Evolutionary conservation across 1,139 yeast genomes (phyloP), one percentile per base, ranked within the genome.

Genomic region (Groenewaldozyma auringiensis): DNA sequence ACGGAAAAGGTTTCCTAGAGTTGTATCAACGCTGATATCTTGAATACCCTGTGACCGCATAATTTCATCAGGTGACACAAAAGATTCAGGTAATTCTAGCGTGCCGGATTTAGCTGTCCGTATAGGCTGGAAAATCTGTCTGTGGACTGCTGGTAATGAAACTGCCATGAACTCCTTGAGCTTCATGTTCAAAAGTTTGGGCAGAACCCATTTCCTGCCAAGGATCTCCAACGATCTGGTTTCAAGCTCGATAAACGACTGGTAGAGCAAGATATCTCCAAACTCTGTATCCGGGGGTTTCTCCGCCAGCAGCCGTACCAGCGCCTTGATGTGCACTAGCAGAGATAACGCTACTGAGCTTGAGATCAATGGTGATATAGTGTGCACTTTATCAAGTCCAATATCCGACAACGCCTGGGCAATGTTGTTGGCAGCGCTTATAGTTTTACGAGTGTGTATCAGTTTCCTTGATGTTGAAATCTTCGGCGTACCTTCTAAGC

Each of bases 1-100:
- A 8, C 29, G 29, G 29, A 25, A 25, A 25, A 25, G 29, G 11
- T 25, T 25, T 25, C 29, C 29, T 25, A 25, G 11, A 25, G 11
- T 25, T 25, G 29, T 20, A 35, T 35, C 38, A 18, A 35, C 38
- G 16, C 38, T 35, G 25, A 35, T 35, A 20, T 35, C 38, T 18
- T 35, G 21, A 20, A 35, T 35, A 18, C 38, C 38, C 14, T 35
- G 38, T 8, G 38, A 35, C 14, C 38, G 21, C 22, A 35, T 16
- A 17, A 35, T 35, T 9, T 35, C 38, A 35, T 35, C 38, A 9
- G 38, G 38, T 9, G 38, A 35, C 9, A 11, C 38, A 35, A 35
- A 35, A 6, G 21, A 14, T 14, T 9, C 25, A 35, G 38, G 38
- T 11, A 35, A 20, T 18, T 35, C 38, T 4, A 35, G 22, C 13